Evolutionary conservation across 177 flowering plant species (phyloP).

Genomic region (Vitis hybrid): DNA sequence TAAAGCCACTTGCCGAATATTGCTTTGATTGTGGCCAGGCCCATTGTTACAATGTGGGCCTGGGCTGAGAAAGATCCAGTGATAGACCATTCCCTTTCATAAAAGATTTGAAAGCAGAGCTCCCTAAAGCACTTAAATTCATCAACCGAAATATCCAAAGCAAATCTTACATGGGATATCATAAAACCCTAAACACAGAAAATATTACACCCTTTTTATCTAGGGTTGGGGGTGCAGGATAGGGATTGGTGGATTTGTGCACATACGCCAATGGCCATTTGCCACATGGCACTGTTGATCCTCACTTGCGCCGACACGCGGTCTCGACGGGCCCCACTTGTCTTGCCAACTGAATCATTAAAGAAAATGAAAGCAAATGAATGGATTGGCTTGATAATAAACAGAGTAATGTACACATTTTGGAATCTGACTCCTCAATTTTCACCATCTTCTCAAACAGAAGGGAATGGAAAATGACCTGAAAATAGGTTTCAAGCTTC

Average conservation of each 20-base stretch:
- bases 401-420: neutral
- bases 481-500: conserved; percentile 77
- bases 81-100: too few relatives aligned
- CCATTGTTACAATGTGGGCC: too few relatives aligned
- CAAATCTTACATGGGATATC: neutral
- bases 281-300: neutral
- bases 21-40: too few relatives aligned
- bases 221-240: too few relatives aligned
- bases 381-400: neutral
- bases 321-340: conserved; percentile 57
- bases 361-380: neutral
- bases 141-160: neutral
- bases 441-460: too few relatives aligned
- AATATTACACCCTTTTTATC: neutral
- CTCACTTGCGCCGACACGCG: conserved; percentile 45
- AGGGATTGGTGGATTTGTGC: neutral
- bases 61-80: too few relatives aligned
- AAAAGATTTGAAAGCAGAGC: neutral
- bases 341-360: conserved; percentile 38
- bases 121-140: neutral
- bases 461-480: conserved; percentile 34
- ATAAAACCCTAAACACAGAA: neutral
- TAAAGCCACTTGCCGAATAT: too few relatives aligned
- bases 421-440: neutral
- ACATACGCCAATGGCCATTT: neutral